Percentiles rank a stretch among this genome's conserved stretches.
Conservation (phyloP, 805 yeast genomes). For the Starmerella sp. region DNA sequence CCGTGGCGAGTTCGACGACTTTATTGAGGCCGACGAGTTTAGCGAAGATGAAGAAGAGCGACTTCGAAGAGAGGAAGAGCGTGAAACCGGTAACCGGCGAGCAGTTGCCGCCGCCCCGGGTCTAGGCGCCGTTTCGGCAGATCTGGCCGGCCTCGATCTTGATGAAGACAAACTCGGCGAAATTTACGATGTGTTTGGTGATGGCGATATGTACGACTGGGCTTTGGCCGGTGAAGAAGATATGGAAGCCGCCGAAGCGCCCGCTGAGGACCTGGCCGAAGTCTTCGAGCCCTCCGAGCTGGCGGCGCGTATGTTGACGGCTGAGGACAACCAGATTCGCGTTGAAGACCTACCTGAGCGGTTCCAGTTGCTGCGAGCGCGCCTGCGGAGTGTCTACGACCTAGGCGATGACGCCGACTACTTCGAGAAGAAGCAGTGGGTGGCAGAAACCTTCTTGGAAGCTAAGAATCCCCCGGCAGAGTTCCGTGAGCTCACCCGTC, state of each 20-base stretch:
- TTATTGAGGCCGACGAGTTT: slow-evolving; percentile 93
- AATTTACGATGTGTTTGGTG: slow-evolving; percentile 89
- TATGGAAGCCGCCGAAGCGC: slow-evolving; percentile 23
- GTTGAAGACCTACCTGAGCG: slow-evolving; percentile 86
- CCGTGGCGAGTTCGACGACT: slow-evolving; percentile 82
- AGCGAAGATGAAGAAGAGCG: slow-evolving; percentile 59
- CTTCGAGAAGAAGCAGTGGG: slow-evolving; percentile 66
- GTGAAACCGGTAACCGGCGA: slow-evolving; percentile 28
- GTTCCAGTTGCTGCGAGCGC: slow-evolving; percentile 63
- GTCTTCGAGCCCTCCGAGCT: slow-evolving; percentile 92
- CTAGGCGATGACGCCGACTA: slow-evolving; percentile 53
- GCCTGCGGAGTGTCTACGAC: slow-evolving; percentile 52
- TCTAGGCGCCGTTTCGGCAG: slow-evolving; percentile 18
- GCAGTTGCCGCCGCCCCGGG: slow-evolving; percentile 8
- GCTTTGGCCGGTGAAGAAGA: slow-evolving; percentile 85
- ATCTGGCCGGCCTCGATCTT: slow-evolving; percentile 47
- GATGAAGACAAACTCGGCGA: slow-evolving; percentile 90
- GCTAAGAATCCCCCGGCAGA: slow-evolving; percentile 42
- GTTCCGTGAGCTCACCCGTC: slow-evolving; percentile 37
- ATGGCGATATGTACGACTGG: slow-evolving; percentile 96
- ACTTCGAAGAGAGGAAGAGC: slow-evolving; percentile 44
- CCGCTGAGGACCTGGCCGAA: slow-evolving; percentile 45
- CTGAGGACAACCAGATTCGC: slow-evolving; percentile 79
- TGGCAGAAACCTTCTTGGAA: slow-evolving; percentile 48
- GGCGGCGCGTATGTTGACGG: slow-evolving; percentile 81